Percentiles rank a stretch among this genome's conserved stretches.
Conservation (phyloP, 2,329 filamentous ascomycete genomes). For the Zelopaecilomyces penicillatus region DNA sequence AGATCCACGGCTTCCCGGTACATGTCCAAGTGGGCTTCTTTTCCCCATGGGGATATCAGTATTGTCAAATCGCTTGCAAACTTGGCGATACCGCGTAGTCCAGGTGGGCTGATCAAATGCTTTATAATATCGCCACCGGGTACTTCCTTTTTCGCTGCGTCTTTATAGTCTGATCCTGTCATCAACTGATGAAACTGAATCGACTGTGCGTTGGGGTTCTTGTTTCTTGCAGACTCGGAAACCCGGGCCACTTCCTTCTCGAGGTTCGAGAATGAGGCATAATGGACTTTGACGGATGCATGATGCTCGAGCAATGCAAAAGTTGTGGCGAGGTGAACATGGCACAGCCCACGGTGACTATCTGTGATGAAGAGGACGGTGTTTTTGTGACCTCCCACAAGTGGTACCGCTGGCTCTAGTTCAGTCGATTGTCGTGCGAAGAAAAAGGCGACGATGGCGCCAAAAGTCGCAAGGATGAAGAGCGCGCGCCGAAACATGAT, state of each 20-base stretch:
- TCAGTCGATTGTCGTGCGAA: background rate
- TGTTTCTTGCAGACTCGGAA: constrained; percentile 6
- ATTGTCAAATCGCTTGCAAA: no score
- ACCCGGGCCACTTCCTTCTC: constrained; percentile 11
- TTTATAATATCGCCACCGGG: constrained; percentile 14
- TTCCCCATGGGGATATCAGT: constrained; percentile 18
- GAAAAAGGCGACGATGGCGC: constrained; percentile 1
- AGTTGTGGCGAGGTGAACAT: constrained; percentile 28
- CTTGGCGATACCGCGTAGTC: background rate
- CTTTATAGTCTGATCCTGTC: constrained; percentile 1
- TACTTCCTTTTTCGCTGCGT: constrained; percentile 11
- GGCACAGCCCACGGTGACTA: constrained; percentile 25
- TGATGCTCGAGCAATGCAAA: constrained; percentile 24
- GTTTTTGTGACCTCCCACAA: constrained; percentile 15
- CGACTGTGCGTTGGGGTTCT: constrained; percentile 11
- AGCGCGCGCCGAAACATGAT: constrained; percentile 3
- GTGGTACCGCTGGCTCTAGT: background rate
- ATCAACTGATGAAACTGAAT: constrained; percentile 3
- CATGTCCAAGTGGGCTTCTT: constrained; percentile 21
- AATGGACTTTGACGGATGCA: constrained; percentile 24
- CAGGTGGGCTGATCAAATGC: constrained; percentile 1
- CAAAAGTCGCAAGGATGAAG: constrained; percentile 1
- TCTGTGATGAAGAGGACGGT: constrained; percentile 27
- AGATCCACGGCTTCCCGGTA: constrained; percentile 17
- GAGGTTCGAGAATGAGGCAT: constrained; percentile 22